These are phyloP conservation scores for Pseudozyma hubeiensis DNA, from an alignment of 1,284 basidiomycete species.

Conservation along the genomic window DNA sequence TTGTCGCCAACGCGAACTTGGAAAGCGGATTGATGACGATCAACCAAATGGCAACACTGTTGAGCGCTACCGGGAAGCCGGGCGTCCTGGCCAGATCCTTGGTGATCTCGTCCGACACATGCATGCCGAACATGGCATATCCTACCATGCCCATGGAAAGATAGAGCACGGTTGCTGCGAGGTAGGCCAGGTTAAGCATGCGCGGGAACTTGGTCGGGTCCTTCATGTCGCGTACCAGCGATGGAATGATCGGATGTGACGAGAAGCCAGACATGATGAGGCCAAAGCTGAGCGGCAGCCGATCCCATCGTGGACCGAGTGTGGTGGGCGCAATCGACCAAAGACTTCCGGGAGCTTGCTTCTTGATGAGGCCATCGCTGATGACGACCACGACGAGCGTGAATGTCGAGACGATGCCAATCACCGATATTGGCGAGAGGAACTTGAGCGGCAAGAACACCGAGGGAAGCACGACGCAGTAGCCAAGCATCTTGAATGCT, in stretches of 20 bases:
- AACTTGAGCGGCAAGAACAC: conserved; percentile 62
- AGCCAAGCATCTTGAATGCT: conserved; percentile 60
- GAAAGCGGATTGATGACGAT: conserved; percentile 80
- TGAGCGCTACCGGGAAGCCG: conserved; percentile 80
- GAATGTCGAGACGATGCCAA: conserved; percentile 69
- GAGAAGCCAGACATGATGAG: conserved; percentile 97
- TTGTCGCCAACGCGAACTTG: conserved; percentile 86
- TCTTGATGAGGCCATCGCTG: conserved; percentile 84
- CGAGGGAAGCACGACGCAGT: conserved; percentile 57
- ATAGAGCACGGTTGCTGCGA: conserved; percentile 83
- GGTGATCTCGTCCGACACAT: conserved; percentile 81
- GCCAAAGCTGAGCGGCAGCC: conserved; percentile 78
- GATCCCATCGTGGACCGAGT: conserved; percentile 73
- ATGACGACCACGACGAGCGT: conserved; percentile 83
- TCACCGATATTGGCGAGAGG: conserved; percentile 62
- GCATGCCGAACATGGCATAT: conserved; percentile 78
- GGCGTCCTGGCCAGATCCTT: conserved; percentile 81
- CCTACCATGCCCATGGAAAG: conserved; percentile 84
- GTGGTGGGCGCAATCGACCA: conserved; percentile 80
- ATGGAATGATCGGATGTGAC: conserved; percentile 92
- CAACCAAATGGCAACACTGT: conserved; percentile 85
- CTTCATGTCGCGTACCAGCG: conserved; percentile 87
- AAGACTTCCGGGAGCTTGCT: conserved; percentile 82
- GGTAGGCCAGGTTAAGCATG: conserved; percentile 88
- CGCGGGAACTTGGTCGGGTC: conserved; percentile 82